These are phyloP conservation scores for Trypanosoma melophagium DNA, from an alignment of 208 protist genomes.

Conservation along the genomic window DNA sequence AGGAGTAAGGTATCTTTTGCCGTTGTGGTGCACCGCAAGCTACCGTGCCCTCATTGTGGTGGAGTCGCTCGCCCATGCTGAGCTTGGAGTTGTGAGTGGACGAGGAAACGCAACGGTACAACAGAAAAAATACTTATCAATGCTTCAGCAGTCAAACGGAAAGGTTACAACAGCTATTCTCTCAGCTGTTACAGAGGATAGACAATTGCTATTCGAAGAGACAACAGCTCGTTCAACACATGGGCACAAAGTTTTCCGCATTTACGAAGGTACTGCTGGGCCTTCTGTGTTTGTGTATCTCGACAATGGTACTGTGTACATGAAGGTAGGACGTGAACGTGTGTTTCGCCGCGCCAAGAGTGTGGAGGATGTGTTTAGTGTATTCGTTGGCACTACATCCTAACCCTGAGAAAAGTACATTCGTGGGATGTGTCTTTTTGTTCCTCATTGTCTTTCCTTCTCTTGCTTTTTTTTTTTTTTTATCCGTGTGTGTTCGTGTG, in stretches of 20 bases:
- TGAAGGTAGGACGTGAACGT: slow-evolving; percentile 40
- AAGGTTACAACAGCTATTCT: slow-evolving; percentile 70
- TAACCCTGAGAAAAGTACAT: not conserved
- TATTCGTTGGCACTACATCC: not conserved
- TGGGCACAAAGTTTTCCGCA: slow-evolving; percentile 66
- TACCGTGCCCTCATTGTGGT: slow-evolving; percentile 75
- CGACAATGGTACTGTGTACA: slow-evolving; percentile 65
- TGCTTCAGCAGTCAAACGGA: slow-evolving; percentile 64
- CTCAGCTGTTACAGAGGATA: slow-evolving; percentile 66
- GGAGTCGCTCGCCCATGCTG: slow-evolving; percentile 55
- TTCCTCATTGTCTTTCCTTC: not conserved
- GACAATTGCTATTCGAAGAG: slow-evolving; percentile 62
- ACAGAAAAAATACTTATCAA: slow-evolving; percentile 64
- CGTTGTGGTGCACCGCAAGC: slow-evolving; percentile 49
- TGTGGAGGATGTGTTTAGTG: slow-evolving; percentile 71
- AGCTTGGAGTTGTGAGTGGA: slow-evolving; percentile 54
- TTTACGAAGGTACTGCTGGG: slow-evolving; percentile 38
- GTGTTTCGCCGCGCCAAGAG: slow-evolving; percentile 57
- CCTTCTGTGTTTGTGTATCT: slow-evolving; percentile 69
- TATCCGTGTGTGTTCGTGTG: not conserved
- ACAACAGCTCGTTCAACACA: slow-evolving; percentile 54
- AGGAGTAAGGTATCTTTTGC: not conserved
- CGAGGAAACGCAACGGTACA: slow-evolving; percentile 39
- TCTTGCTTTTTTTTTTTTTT: not conserved
- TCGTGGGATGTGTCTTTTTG: slow-evolving; percentile 4